Evolutionary conservation across 2,329 filamentous ascomycete species (phyloP), one percentile per base, ranked within the genome.

Genomic region (Lachnellula arida): DNA sequence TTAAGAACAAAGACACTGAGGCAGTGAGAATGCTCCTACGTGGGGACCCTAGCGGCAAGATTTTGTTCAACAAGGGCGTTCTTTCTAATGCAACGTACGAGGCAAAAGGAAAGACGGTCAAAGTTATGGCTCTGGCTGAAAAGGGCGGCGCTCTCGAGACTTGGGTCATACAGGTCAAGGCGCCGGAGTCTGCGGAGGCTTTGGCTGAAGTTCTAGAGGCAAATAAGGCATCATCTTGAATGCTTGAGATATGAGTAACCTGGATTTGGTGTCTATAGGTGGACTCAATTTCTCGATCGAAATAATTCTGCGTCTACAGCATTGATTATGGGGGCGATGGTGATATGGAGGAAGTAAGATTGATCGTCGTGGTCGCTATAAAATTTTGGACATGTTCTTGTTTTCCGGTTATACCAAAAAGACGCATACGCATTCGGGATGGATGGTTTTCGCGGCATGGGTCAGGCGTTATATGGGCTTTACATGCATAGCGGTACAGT

Each of bases 121-220:
- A 81, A 67, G 63, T 87, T 55, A 76, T 76, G 11, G 78, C 81
- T 5, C 78, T 83, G 1, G 79, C 78, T 55, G 81, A 84, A 50
- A 75, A 76, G 49, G 84, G 84, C 15, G 77, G 77, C 46, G 78
- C 78, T 0, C 71, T 88, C 28, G 85, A 88, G 71, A 84, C 83
- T 4, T 92, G 86, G 85, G 80, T 87, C 68, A 71, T 91, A 15
- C 84, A 86, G 68, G 82, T 90, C 48, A 89, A 88, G 75, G 85
- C 74, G 46, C 66, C 70, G 14, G 73, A 75, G 32, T 70, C 70
- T 44, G 78, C 85, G 2, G 75, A 78, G 60, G 78, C 81, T 37
- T 65, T 84, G 53, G 70, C 70, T 14, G 62, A 63, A 15, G 59
- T 68, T 23, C 59, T 77, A 42, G 70, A 73, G 55, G 75, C 78